phyloP scores from a whole-genome alignment of 495 filamentous ascomycete species.

The Evansstolkia leycettana region DNA sequence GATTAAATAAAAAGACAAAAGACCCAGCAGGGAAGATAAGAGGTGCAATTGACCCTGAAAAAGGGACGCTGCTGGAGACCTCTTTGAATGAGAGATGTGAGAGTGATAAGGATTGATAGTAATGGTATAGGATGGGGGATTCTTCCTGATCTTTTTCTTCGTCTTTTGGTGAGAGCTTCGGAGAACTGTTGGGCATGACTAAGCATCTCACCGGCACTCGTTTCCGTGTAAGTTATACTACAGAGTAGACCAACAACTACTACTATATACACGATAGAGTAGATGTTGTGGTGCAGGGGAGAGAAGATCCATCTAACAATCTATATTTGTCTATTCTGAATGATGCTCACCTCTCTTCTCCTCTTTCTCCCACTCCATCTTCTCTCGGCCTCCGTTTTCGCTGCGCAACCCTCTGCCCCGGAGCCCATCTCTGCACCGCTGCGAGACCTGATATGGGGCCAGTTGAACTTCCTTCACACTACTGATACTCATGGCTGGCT shows the following conservation, averaged over 20 bases:
- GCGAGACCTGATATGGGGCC: constrained; percentile 75
- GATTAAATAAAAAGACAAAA: too few species aligned
- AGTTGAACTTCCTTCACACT: constrained; percentile 89
- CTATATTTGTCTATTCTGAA: too few species aligned
- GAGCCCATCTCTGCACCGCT: constrained; percentile 70
- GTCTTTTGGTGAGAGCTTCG: constrained; percentile 14
- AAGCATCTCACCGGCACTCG: constrained; percentile 29
- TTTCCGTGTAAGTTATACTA: constrained; percentile 13
- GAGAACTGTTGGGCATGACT: constrained; percentile 33
- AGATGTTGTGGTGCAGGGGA: not conserved
- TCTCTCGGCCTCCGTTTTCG: constrained; percentile 21
- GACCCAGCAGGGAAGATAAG: constrained; percentile 6
- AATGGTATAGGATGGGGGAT: too few species aligned
- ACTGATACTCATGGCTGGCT: constrained; percentile 96
- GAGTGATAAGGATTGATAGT: too few species aligned
- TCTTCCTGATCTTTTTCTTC: not conserved
- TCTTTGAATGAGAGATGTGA: constrained; percentile 6
- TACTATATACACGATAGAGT: too few species aligned
- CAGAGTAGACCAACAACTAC: too few species aligned
- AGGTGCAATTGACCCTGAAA: constrained; percentile 5
- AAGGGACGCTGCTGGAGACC: not conserved
- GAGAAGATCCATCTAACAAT: too few species aligned
- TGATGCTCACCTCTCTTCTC: too few species aligned
- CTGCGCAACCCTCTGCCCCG: constrained; percentile 70
- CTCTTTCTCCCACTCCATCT: constrained; percentile 6